Conservation (phyloP, 73 alveolate genomes). For the Paramecium primaurelia region DNA sequence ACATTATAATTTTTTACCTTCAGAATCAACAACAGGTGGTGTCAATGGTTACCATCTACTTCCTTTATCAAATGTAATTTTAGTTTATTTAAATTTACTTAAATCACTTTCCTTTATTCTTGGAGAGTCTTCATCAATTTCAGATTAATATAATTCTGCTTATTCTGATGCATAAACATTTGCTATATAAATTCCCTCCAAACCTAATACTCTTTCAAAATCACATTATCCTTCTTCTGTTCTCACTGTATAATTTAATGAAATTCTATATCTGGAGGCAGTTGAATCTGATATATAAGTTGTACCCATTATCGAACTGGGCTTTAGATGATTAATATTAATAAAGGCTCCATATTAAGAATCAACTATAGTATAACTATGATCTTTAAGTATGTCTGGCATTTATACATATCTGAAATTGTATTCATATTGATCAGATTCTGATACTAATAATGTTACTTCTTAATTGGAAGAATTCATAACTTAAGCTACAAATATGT, state of each 20-base stretch:
- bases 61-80: constrained; percentile 90
- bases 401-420: constrained; percentile 72
- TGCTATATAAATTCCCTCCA: constrained; percentile 84
- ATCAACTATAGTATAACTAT: constrained; percentile 66
- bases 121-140: constrained; percentile 48
- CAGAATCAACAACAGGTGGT: constrained; percentile 71
- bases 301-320: constrained; percentile 72
- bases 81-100: constrained; percentile 40
- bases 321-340: constrained; percentile 73
- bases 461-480: constrained; percentile 59
- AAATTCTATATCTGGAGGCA: constrained; percentile 78
- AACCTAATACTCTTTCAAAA: constrained; percentile 75
- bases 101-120: constrained; percentile 6
- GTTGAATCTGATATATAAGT: constrained; percentile 80
- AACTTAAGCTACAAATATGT: constrained; percentile 84
- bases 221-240: constrained; percentile 76
- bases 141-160: constrained; percentile 59
- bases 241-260: constrained; percentile 78
- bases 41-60: constrained; percentile 79
- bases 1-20: constrained; percentile 68
- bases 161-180: constrained; percentile 65
- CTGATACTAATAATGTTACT: constrained; percentile 73
- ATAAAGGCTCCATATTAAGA: constrained; percentile 74
- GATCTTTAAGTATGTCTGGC: constrained; percentile 69
- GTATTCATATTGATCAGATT: constrained; percentile 42